These are phyloP conservation scores for Pholiota microspora DNA, from an alignment of 768 basidiomycete species.

Conservation along the genomic window DNA sequence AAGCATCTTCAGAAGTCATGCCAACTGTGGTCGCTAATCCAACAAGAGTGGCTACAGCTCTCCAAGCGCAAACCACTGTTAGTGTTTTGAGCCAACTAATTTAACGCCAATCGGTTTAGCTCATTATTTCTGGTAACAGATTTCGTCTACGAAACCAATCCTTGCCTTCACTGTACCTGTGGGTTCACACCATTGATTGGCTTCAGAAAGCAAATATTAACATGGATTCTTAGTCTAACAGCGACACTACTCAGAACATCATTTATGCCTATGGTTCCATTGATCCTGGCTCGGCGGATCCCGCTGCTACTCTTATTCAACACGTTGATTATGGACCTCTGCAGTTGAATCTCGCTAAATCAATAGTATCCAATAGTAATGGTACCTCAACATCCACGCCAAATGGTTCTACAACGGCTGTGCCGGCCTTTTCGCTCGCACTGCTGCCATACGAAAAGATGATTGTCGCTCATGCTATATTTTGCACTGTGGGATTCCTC, in stretches of 20 bases:
- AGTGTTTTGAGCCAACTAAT: constrained; percentile 13
- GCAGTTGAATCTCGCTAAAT: constrained; percentile 47
- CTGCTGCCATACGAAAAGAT: constrained; percentile 40
- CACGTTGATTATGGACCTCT: constrained; percentile 45
- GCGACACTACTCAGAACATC: constrained; percentile 37
- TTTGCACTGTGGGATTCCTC: constrained; percentile 49
- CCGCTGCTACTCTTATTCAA: constrained; percentile 42
- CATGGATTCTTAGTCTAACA: constrained; percentile 34
- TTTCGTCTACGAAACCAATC: constrained; percentile 39
- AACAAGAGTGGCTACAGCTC: constrained; percentile 45
- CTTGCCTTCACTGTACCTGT: constrained; percentile 54
- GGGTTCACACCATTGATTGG: constrained; percentile 16
- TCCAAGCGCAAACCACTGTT: constrained; percentile 35
- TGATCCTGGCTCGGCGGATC: constrained; percentile 45
- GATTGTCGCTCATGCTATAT: constrained; percentile 53
- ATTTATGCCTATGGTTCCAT: constrained; percentile 60
- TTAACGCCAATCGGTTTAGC: background rate
- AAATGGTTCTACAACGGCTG: constrained; percentile 9
- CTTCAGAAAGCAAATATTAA: background rate
- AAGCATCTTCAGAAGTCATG: constrained; percentile 48
- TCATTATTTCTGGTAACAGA: constrained; percentile 22
- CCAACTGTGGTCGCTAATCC: constrained; percentile 56
- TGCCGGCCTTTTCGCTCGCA: constrained; percentile 34
- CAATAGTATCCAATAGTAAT: constrained; percentile 24
- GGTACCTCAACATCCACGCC: constrained; percentile 17